Evolutionary conservation across 768 basidiomycete genomes (phyloP).

Genomic region (Pleurotus sapidus): DNA sequence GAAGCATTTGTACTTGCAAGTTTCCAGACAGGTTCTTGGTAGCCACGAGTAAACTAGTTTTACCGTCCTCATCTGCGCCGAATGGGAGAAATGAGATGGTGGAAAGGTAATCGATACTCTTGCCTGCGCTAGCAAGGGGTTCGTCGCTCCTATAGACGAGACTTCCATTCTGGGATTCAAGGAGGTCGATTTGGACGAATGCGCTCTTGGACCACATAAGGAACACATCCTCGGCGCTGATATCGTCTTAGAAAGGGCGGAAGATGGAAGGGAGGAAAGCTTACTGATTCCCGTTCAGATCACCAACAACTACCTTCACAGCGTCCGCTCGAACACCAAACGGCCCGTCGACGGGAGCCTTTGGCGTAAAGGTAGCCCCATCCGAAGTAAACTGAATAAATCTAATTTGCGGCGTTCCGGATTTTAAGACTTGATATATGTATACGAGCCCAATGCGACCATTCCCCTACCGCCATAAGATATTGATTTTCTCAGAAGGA

Average conservation of each 20-base stretch:
- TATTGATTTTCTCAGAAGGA: neutral
- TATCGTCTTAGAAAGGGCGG: neutral
- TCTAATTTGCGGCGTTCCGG: slow-evolving; percentile 1
- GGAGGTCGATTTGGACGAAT: neutral
- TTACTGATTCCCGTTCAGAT: neutral
- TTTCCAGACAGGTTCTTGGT: slow-evolving; percentile 4
- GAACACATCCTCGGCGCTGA: slow-evolving; percentile 6
- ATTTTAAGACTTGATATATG: slow-evolving; percentile 3
- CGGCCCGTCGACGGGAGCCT: neutral
- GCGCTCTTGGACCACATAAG: slow-evolving; percentile 3
- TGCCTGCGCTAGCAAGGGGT: neutral
- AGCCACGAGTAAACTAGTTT: slow-evolving; percentile 3
- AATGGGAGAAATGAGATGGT: slow-evolving; percentile 1
- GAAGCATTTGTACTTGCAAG: slow-evolving; percentile 2
- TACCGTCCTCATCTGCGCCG: slow-evolving; percentile 3
- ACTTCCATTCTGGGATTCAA: slow-evolving; percentile 1
- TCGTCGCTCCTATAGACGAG: neutral
- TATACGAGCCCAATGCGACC: slow-evolving; percentile 4
- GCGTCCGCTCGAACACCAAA: neutral
- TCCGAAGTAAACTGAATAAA: slow-evolving; percentile 3
- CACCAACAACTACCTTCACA: slow-evolving; percentile 1
- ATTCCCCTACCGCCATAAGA: neutral
- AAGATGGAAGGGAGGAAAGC: neutral
- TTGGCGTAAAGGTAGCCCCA: neutral
- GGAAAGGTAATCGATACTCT: neutral